These are phyloP conservation scores for Didymella sp. DNA, from an alignment of 2,329 filamentous ascomycete genomes.

Conservation along the genomic window DNA sequence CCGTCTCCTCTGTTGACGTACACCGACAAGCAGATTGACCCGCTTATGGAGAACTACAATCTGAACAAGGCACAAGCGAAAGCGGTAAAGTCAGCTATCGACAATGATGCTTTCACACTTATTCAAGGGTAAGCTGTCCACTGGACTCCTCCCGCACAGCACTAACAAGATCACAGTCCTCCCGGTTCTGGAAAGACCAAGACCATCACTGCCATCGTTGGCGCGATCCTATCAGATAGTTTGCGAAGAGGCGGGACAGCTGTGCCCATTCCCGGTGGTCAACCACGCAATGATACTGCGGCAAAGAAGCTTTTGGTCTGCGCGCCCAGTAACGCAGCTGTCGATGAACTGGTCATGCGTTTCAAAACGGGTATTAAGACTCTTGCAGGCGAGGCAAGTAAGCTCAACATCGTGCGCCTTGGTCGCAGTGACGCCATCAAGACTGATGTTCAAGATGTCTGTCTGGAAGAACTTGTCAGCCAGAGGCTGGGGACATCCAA, in stretches of 20 bases:
- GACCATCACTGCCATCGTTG: slow-evolving; percentile 95
- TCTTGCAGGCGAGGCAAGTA: slow-evolving; percentile 71
- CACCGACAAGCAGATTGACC: slow-evolving; percentile 72
- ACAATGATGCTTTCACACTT: slow-evolving; percentile 96
- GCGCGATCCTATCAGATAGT: slow-evolving; percentile 74
- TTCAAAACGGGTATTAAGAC: slow-evolving; percentile 88
- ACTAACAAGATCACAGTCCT: slow-evolving; percentile 62
- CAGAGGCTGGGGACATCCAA: slow-evolving; percentile 63
- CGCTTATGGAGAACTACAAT: slow-evolving; percentile 76
- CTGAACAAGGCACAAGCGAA: slow-evolving; percentile 90
- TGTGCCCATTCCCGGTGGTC: slow-evolving; percentile 49
- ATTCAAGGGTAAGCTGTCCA: slow-evolving; percentile 74
- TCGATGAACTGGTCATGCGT: slow-evolving; percentile 93
- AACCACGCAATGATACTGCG: slow-evolving; percentile 42
- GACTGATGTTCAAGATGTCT: slow-evolving; percentile 84
- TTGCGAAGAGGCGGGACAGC: slow-evolving; percentile 59
- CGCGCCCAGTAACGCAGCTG: slow-evolving; percentile 97
- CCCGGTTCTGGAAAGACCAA: slow-evolving; percentile 98
- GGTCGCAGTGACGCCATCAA: slow-evolving; percentile 95
- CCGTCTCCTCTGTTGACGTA: slow-evolving; percentile 89
- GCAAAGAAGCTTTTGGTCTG: slow-evolving; percentile 92
- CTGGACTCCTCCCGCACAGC: background rate
- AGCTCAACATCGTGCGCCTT: slow-evolving; percentile 86
- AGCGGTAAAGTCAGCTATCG: slow-evolving; percentile 87
- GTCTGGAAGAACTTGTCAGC: slow-evolving; percentile 88